Evolutionary conservation across 2,329 filamentous ascomycete genomes (phyloP), one percentile per base, ranked within the genome.

Genomic region (Calonectria pauciramosa): DNA sequence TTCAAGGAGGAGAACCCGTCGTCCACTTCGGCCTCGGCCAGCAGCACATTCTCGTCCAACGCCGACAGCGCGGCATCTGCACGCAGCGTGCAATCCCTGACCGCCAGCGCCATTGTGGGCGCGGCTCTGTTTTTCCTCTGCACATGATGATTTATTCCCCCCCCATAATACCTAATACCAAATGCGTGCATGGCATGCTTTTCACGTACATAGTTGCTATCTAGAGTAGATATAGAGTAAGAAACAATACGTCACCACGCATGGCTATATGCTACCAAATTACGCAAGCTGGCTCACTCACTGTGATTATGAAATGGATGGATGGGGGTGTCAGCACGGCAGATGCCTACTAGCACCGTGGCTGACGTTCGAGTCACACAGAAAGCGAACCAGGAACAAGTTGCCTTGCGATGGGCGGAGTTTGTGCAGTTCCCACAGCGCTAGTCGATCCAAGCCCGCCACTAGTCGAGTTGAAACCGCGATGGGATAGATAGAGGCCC

Each of bases 1-100:
- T 76, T 75, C 36, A 77, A 77, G 47, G 73, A 75, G 34, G 75
- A 68, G 52, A 41, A 59, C 16, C 44, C 59, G 2, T 64, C 60
- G n/a, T 41, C 54, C 3, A 30, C 70, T 6, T n/a, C 38, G 16
- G 71, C 38, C 2, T 23, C 41, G 2, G 54, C 60, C 38, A 67
- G 51, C 41, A 73, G 63, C 41, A 63, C 71, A 16, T 60, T 67
- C 16, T 38, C 60, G 2, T 47, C 59, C 5, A 34, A 54, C 10
- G 60, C 71, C n/a, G 49, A 73, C n/a, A 51, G 71, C 54, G 75
- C 73, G 9, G 71, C 56, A 8, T 41, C 47, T 32, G 20, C 56
- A 9, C 36, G 59, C n/a, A 70, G 49, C 34, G 28, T 41, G 3
- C 51, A 68, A 3, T 38, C 30, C 4, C 30, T 76, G 13, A 32